These are phyloP conservation scores for Tolypocladium sp. DNA, from an alignment of 2,329 filamentous ascomycete species.

Conservation along the genomic window DNA sequence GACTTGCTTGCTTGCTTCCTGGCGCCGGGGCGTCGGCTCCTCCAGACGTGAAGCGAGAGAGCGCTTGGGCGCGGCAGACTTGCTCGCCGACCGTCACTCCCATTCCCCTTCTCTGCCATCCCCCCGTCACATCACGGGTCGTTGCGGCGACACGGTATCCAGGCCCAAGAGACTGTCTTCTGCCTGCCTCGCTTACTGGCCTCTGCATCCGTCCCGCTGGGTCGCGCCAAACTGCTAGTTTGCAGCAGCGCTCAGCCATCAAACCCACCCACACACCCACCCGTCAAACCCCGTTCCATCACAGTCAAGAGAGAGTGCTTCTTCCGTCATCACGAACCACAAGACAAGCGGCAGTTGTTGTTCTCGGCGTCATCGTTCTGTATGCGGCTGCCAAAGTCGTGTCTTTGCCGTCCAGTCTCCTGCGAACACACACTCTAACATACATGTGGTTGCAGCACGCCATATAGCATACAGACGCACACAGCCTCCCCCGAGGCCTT, in stretches of 20 bases:
- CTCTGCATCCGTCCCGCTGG: constrained; percentile 4
- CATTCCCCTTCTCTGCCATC: neutral
- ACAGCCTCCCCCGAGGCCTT: neutral
- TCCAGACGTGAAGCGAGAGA: neutral
- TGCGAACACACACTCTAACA: neutral
- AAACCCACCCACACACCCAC: neutral
- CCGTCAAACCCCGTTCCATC: neutral
- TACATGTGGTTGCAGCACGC: neutral
- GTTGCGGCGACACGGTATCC: neutral
- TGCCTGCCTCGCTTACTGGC: neutral
- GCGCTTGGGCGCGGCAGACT: neutral
- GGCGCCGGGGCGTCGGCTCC: neutral
- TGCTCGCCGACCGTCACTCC: neutral
- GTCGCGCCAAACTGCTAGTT: constrained; percentile 2
- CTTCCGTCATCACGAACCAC: neutral
- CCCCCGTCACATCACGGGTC: neutral
- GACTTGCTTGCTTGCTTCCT: neutral
- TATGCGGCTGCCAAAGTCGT: neutral
- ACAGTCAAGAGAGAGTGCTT: neutral
- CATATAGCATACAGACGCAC: neutral
- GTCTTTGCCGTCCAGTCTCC: neutral
- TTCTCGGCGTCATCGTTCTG: neutral
- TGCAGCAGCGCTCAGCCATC: neutral
- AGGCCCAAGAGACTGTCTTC: neutral
- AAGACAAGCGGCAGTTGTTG: neutral